Conservation (phyloP, 768 basidiomycete genomes). For the Mycena latifolia region DNA sequence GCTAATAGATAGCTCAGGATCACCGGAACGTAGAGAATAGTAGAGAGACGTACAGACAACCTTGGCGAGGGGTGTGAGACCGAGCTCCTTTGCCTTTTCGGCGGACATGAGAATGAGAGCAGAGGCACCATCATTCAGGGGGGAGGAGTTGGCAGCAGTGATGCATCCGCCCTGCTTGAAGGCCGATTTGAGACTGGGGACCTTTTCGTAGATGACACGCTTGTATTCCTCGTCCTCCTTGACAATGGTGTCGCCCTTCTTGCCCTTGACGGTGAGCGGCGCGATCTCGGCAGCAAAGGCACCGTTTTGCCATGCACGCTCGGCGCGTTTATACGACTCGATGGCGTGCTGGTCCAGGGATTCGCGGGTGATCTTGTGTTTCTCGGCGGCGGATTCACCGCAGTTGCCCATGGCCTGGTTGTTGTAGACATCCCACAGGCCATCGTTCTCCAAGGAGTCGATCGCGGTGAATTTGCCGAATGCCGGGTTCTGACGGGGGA, state of each 20-base stretch:
- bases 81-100: slow-evolving; percentile 91
- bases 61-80: slow-evolving; percentile 93
- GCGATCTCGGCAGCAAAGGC: slow-evolving; percentile 90
- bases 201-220: slow-evolving; percentile 94
- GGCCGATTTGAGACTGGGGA: slow-evolving; percentile 87
- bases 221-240: slow-evolving; percentile 99
- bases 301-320: slow-evolving; percentile 89
- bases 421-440: slow-evolving; percentile 98
- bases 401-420: slow-evolving; percentile 99
- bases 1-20: slow-evolving; percentile 59
- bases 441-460: slow-evolving; percentile 93
- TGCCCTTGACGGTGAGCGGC: slow-evolving; percentile 91
- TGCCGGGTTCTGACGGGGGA: slow-evolving; percentile 82
- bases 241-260: slow-evolving; percentile 92
- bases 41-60: slow-evolving; percentile 81
- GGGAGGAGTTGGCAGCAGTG: slow-evolving; percentile 97
- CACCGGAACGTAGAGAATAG: slow-evolving; percentile 25
- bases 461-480: slow-evolving; percentile 92
- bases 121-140: slow-evolving; percentile 95
- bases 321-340: slow-evolving; percentile 95
- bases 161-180: slow-evolving; percentile 93
- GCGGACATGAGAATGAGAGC: slow-evolving; percentile 96
- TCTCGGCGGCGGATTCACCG: slow-evolving; percentile 87
- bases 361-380: slow-evolving; percentile 87
- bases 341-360: slow-evolving; percentile 92